Evolutionary conservation across 805 yeast species (phyloP).

Genomic region (Ogataea trehalophila): DNA sequence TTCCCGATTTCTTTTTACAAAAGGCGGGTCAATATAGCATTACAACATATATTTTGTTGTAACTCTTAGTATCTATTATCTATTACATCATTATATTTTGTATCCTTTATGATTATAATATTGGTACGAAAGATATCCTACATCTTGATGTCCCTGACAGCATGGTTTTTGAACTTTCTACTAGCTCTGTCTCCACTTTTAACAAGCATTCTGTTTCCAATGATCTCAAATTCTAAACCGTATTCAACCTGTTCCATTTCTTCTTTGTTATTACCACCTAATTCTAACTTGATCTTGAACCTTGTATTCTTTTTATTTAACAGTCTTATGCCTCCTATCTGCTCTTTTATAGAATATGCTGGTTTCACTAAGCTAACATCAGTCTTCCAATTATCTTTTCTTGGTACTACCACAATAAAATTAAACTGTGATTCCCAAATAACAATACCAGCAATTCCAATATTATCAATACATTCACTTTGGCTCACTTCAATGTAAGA

Average conservation of each 20-base stretch:
- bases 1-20: no score
- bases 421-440: slow-evolving; percentile 78
- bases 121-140: neutral
- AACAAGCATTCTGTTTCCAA: slow-evolving; percentile 76
- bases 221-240: slow-evolving; percentile 52
- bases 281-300: slow-evolving; percentile 48
- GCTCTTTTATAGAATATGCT: slow-evolving; percentile 22
- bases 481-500: slow-evolving; percentile 55
- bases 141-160: slow-evolving; percentile 36
- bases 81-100: neutral
- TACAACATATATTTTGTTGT: neutral
- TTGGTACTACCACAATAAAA: slow-evolving; percentile 56
- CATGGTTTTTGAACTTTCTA: slow-evolving; percentile 77
- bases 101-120: neutral
- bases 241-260: slow-evolving; percentile 27
- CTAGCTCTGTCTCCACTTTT: slow-evolving; percentile 78
- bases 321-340: slow-evolving; percentile 59
- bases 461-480: slow-evolving; percentile 49
- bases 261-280: slow-evolving; percentile 18
- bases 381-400: slow-evolving; percentile 34
- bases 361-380: slow-evolving; percentile 13
- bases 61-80: no score
- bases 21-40: no score
- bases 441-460: slow-evolving; percentile 71
- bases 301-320: slow-evolving; percentile 64